Base-by-base conservation (phyloP, 345 rosid genomes). In the Moricandia arvensis region DNA sequence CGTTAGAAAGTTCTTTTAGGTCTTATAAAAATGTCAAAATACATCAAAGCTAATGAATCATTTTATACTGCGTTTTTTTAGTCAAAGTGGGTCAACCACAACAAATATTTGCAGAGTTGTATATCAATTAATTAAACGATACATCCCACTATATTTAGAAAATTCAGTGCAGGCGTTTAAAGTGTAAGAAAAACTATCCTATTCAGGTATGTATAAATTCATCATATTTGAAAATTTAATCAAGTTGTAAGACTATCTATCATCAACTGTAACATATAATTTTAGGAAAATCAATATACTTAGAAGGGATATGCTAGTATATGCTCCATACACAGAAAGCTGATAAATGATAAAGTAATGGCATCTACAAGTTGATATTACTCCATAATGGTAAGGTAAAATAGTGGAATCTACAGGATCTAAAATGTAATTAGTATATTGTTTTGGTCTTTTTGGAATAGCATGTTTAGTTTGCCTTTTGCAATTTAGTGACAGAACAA, bases 11-110 rank as follows among this genome's bases (percentile, higher is more conserved):
- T 64, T 65, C 33, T 31, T 43, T 1, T 71, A 31, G 29, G 54
- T 37, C 49, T 69, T 63, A n/a, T 69, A n/a, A 4, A 43, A 71
- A 21, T 41, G 15, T 13, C 5, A n/a, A n/a, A 71, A n/a, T 53
- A 63, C 30, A 47, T 1, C 6, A 13, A 66, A 43, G 30, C 58
- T 72, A 72, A 60, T 72, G 63, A 78, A 59, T 78, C 55, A 4
- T 27, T 66, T 47, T 62, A 49, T 65, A 35, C 26, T 72, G 59
- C 64, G 24, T 21, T 66, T 72, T 78, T 65, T 12, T 71, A 77
- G 81, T 78, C 81, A 72, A 78, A 78, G 73, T 59, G 73, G 73
- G 81, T 72, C 77, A 78, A 66, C 45, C 33, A 65, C 30, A 71
- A 30, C 4, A 45, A 41, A 55, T 26, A 49, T 71, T 45, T 1